Evolutionary conservation across 2,329 filamentous ascomycete species (phyloP).

Genomic region (Colletotrichum plurivorum): DNA sequence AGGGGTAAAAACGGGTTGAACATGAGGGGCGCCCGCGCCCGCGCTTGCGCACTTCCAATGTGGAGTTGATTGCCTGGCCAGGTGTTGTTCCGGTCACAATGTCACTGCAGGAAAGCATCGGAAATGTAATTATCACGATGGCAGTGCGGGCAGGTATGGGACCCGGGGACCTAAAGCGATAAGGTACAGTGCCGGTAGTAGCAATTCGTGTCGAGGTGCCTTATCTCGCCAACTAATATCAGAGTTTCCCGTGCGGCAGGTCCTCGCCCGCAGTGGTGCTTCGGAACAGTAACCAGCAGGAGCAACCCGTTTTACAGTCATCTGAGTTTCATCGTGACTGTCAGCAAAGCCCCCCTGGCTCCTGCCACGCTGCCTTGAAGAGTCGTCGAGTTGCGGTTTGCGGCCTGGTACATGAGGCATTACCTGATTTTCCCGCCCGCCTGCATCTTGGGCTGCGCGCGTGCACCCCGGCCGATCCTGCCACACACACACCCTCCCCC

Average conservation of each 20-base stretch:
- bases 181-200: no score
- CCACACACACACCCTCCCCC: neutral
- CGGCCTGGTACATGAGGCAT: conserved; percentile 32
- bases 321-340: conserved; percentile 16
- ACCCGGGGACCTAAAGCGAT: no score
- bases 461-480: conserved; percentile 27
- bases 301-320: conserved; percentile 6
- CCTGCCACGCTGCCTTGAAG: conserved; percentile 8
- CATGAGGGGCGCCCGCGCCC: conserved; percentile 33
- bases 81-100: neutral
- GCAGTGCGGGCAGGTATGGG: no score
- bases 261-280: neutral
- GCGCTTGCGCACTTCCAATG: conserved; percentile 13
- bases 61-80: conserved; percentile 2
- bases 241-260: no score
- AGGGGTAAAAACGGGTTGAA: conserved; percentile 12
- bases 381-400: conserved; percentile 14
- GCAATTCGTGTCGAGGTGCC: no score
- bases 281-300: neutral
- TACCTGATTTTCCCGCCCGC: conserved; percentile 26
- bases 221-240: no score
- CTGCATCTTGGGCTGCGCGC: conserved; percentile 11
- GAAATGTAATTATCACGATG: neutral
- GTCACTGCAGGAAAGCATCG: conserved; percentile 9
- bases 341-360: conserved; percentile 1